Base-by-base conservation (phyloP, 176 grass and related monocot genomes). In the Juncus inflexus region DNA sequence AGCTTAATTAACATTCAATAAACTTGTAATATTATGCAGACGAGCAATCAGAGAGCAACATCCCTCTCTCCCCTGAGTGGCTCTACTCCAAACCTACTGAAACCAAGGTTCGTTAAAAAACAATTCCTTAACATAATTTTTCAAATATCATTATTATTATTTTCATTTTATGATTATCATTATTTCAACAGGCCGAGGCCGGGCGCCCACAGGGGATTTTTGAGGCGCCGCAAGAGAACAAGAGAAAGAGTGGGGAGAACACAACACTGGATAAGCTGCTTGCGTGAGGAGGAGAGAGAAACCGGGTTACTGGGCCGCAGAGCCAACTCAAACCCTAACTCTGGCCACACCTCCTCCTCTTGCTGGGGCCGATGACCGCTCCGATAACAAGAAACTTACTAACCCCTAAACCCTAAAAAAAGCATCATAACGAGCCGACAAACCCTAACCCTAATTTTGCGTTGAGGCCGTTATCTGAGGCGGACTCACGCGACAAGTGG, bases 401-500 rank as follows among this genome's bases (percentile, higher is more conserved):
- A 81, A 83, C 7, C 5, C 7, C 42, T 4, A 7, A 3, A 45
- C 42, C 42, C 52, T 57, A 42, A 71, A 71, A 9, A 52, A 71
- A 71, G 11, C n/a, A 59, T 10, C 52, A 71, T 9, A 50, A 71
- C n/a, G 14, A 59, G 7, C 52, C 55, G 28, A 11, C 66, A 69
- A 71, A 59, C n/a, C 67, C 37, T 78, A 90, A 82, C 67, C 62
- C 28, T 78, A 86, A 81, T 61, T 88, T 99, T 78, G 62, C 80
- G 12, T 70, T 53, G 61, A 94, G 78, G 61, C 62, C 73, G 57
- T 65, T 90, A 7, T 61, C 80, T 66, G 95, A 91, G 67, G 74
- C 86, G 3, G 95, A 99, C 65, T 99, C 95, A 40, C 89, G 89
- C 78, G 95, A 99, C 82, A 99, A 99, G 77, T 99, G 95, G 95